Evolutionary conservation across 2,329 filamentous ascomycete genomes (phyloP), one percentile per base, ranked within the genome.

Genomic region (Cordyceps pruinosa): DNA sequence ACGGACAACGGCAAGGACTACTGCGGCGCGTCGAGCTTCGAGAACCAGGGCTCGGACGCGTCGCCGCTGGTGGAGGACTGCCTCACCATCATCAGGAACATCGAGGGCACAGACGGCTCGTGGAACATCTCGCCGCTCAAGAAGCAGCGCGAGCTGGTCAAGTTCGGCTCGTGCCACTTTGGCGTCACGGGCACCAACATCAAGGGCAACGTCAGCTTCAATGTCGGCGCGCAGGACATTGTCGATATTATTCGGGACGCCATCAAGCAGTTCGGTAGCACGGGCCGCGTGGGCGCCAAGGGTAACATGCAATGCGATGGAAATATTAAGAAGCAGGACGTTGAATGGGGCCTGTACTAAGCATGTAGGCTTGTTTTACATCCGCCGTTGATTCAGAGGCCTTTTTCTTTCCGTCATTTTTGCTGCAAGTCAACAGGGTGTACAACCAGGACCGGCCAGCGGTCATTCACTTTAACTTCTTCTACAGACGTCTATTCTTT

Each of bases 61-160:
- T 73, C 71, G 2, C 72, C 71, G 3, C 28, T 9, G 1, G 66
- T 71, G 9, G 45, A 39, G 3, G 72, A 75, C 66, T 74, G 72
- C 62, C 60, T 59, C 46, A 57, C 63, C 19, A 69, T 74, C 51
- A 63, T 71, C 60, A 60, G 54, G 47, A 72, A 73, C 61, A 70
- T 74, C 53, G 37, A 66, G 50, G 63, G 47, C 48, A 48, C 46
- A 1, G 46, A 48, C 25, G 46, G 46, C 19, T 15, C n/a, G 19
- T 48, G 46, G 46, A 48, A 48, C 19, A 48, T 48, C 13, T 48
- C 46, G 10, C 46, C 46, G 7, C 46, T 48, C n/a, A 48, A 48
- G 46, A 48, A 48, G 46, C 46, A 48, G 46, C 46, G 46, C 46
- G 46, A 48, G 30, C 30, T 48, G 46, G 46, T 48, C 37, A 19